Evolutionary conservation across 345 rosid species (phyloP).

Genomic region (Pistacia vera): DNA sequence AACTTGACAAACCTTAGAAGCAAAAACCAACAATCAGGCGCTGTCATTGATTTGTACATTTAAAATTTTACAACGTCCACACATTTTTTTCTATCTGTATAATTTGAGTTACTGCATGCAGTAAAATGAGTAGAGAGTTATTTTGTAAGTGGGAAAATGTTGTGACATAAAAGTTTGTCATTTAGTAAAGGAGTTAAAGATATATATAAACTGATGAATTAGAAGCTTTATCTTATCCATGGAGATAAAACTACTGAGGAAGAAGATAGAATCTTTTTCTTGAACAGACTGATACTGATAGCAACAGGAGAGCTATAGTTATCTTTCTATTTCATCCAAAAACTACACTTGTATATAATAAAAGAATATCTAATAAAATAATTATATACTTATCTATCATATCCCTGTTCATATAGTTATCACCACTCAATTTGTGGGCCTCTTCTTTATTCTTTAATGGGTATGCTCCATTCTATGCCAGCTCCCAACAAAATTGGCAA

Average conservation of each 20-base stretch:
- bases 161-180: not conserved
- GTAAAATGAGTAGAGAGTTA: too few species aligned
- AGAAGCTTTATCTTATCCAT: slow-evolving; percentile 16
- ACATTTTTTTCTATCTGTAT: too few species aligned
- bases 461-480: slow-evolving; percentile 7
- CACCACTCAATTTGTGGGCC: slow-evolving; percentile 24
- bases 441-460: slow-evolving; percentile 3
- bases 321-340: not conserved
- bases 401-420: not conserved
- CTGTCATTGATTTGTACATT: too few species aligned
- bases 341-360: not conserved
- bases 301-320: slow-evolving; percentile 1
- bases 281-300: not conserved
- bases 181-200: not conserved
- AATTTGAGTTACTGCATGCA: too few species aligned
- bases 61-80: too few species aligned
- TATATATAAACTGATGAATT: not conserved
- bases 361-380: not conserved
- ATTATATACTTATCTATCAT: not conserved
- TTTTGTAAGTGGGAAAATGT: not conserved
- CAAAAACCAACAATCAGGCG: too few species aligned
- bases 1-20: too few species aligned
- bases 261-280: slow-evolving; percentile 3
- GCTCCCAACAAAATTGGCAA: slow-evolving; percentile 22
- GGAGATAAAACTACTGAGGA: not conserved